Evolutionary conservation across 1,284 basidiomycete genomes (phyloP).

Genomic region (Prillingera fragicola): DNA sequence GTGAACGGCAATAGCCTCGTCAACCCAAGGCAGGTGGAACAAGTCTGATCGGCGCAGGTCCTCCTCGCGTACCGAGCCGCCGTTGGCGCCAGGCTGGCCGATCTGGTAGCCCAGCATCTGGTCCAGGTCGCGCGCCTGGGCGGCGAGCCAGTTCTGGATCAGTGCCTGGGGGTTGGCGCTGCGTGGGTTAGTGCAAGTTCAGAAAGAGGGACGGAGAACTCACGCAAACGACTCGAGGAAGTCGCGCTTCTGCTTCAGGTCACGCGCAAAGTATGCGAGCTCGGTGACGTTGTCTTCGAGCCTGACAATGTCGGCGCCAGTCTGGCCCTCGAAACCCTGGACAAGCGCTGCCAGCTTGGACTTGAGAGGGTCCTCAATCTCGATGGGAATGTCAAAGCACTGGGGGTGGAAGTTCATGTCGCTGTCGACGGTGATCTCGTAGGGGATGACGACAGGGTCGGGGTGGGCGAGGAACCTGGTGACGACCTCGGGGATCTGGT

Average conservation of each 20-base stretch:
- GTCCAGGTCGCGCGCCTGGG: conserved; percentile 85
- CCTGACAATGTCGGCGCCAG: conserved; percentile 60
- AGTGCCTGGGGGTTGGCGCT: conserved; percentile 54
- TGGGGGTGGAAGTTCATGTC: conserved; percentile 46
- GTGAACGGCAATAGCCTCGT: conserved; percentile 47
- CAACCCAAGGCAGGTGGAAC: conserved; percentile 79
- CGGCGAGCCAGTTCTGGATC: conserved; percentile 82
- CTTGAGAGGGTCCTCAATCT: conserved; percentile 79
- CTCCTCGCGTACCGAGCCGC: conserved; percentile 64
- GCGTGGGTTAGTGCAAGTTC: background rate
- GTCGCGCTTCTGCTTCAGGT: conserved; percentile 75
- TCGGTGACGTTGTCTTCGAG: conserved; percentile 84
- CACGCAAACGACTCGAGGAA: conserved; percentile 77
- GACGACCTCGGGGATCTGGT: conserved; percentile 77
- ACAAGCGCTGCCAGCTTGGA: conserved; percentile 68
- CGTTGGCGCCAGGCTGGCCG: conserved; percentile 57
- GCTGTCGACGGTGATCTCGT: conserved; percentile 49
- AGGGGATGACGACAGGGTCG: conserved; percentile 80
- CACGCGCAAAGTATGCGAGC: conserved; percentile 73
- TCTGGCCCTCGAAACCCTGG: conserved; percentile 63
- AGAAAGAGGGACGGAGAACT: conserved; percentile 8
- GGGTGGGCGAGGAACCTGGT: conserved; percentile 72
- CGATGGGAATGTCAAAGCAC: conserved; percentile 85
- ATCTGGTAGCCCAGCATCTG: conserved; percentile 70
- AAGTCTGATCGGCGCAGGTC: conserved; percentile 82